A percentile compares a stretch with the other conserved stretches of the same genome.
Conservation (phyloP, 176 grass and related monocot species). For the barley (Hordeum vulgare) region MorexV3_pseudomolecules_assembly NC_058519.1:652059669-652060168, state of each 20-base stretch:
- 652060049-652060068: constrained; percentile 96
- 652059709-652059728: not conserved
- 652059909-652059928: not conserved
- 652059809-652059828: not conserved
- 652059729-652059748: not conserved
- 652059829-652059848: not conserved
- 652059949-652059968: not conserved
- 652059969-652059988: not conserved
- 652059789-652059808: not conserved
- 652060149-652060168: constrained; percentile 74
- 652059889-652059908: not conserved
- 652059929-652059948: not conserved
- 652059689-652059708: not conserved
- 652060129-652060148: constrained; percentile 68
- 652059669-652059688: not conserved
- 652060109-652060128: constrained; percentile 94
- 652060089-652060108: constrained; percentile 90
- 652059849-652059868: not conserved
- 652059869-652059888: not conserved
- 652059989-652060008: not conserved
- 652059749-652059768: not conserved
- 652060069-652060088: constrained; percentile 95
- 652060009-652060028: not conserved
- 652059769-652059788: not conserved
- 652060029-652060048: constrained; percentile 49